Conservation (phyloP, 257 asterid genomes). For the Solanum boliviense region DNA sequence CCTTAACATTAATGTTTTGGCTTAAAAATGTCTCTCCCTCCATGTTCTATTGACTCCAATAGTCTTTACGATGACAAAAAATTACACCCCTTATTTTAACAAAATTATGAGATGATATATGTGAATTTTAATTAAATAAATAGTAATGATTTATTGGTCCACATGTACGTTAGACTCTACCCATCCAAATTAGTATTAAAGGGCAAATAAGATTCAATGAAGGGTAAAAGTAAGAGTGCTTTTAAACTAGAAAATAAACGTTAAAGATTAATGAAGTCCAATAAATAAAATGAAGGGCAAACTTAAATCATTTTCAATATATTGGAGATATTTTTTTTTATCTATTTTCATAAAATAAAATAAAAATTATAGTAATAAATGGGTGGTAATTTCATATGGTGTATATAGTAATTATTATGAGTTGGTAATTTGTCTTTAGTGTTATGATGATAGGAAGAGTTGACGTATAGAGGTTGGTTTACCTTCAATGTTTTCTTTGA, state of each 20-base stretch:
- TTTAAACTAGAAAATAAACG: neutral
- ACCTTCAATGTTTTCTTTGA: neutral
- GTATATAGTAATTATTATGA: neutral
- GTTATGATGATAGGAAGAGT: neutral
- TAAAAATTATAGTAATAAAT: neutral
- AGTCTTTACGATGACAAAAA: neutral
- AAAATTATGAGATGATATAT: neutral
- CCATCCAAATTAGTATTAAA: neutral
- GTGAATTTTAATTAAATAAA: no score
- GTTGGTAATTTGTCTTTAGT: neutral
- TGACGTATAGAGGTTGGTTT: neutral
- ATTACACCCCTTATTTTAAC: neutral
- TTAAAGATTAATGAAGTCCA: neutral
- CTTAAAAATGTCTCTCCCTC: neutral
- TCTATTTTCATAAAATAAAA: neutral
- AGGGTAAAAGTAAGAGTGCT: neutral
- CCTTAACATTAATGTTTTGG: neutral
- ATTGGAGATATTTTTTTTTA: neutral
- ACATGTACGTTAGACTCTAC: neutral
- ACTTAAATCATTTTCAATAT: neutral
- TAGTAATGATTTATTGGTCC: neutral
- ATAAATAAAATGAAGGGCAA: no score
- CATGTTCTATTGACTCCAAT: neutral
- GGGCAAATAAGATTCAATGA: neutral
- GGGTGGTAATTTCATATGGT: neutral